Evolutionary conservation across 495 filamentous ascomycete genomes (phyloP).

Genomic region (Tuber aestivum): DNA sequence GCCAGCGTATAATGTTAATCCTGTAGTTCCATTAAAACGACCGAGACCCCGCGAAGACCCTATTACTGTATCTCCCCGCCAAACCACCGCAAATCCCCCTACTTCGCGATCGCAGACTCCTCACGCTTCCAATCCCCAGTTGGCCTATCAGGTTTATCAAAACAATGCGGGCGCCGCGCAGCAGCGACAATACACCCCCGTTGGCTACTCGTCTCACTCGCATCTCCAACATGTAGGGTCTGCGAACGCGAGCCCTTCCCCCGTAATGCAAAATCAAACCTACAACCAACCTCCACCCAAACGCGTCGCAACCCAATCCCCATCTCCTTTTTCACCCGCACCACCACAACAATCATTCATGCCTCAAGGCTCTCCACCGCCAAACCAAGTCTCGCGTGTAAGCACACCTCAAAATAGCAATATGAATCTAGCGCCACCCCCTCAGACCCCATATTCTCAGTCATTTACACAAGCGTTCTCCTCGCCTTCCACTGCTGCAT

Average conservation of each 20-base stretch:
- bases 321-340: conserved; percentile 81
- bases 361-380: conserved; percentile 69
- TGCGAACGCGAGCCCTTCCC: conserved; percentile 78
- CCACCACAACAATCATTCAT: conserved; percentile 60
- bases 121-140: conserved; percentile 37
- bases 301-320: conserved; percentile 81
- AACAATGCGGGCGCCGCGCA: conserved; percentile 57
- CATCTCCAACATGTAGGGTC: conserved; percentile 74
- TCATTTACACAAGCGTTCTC: conserved; percentile 50
- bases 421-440: conserved; percentile 46
- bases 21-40: conserved; percentile 81
- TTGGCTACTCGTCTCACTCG: conserved; percentile 57
- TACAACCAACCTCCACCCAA: conserved; percentile 64
- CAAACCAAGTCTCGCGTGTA: conserved; percentile 66
- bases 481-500: conserved; percentile 49
- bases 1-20: conserved; percentile 69
- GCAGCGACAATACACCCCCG: conserved; percentile 53
- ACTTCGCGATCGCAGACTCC: conserved; percentile 90
- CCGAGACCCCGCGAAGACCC: conserved; percentile 76
- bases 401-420: conserved; percentile 64
- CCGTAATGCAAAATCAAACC: conserved; percentile 70
- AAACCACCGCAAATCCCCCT: conserved; percentile 64
- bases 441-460: conserved; percentile 57
- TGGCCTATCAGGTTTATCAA: conserved; percentile 43
- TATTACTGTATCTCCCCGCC: conserved; percentile 73